Percentiles rank a stretch among this genome's conserved stretches.
phyloP scores from a whole-genome alignment of 2,329 filamentous ascomycete genomes.

The Hymenoscyphus salicellus region DNA sequence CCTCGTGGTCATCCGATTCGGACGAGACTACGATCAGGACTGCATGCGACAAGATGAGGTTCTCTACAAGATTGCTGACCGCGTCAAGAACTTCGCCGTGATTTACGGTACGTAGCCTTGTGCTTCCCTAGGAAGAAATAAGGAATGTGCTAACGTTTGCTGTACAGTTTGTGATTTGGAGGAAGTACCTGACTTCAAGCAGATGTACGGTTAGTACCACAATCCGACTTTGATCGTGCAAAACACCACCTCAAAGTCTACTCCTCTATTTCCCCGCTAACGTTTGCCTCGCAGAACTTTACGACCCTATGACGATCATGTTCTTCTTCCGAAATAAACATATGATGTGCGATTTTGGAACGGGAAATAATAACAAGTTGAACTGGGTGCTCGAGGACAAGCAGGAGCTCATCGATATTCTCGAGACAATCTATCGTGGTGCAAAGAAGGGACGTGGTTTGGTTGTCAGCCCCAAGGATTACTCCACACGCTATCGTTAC shows the following conservation, averaged over 20 bases:
- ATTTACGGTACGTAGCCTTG: conserved; percentile 56
- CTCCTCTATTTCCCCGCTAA: not conserved
- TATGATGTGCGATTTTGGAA: conserved; percentile 96
- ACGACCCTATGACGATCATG: conserved; percentile 88
- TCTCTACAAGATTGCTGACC: conserved; percentile 88
- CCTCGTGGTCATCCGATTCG: conserved; percentile 90
- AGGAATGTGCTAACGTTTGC: not conserved
- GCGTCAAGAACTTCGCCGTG: conserved; percentile 88
- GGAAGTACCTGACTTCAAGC: conserved; percentile 87
- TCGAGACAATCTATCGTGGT: conserved; percentile 97
- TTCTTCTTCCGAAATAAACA: conserved; percentile 98
- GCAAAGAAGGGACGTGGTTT: conserved; percentile 97
- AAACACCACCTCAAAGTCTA: not conserved
- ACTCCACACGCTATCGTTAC: conserved; percentile 68
- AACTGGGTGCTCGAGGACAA: conserved; percentile 98
- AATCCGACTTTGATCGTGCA: not conserved
- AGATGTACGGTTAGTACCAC: conserved; percentile 69
- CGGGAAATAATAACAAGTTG: conserved; percentile 97
- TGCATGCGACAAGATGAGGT: conserved; percentile 86
- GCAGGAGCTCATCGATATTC: conserved; percentile 96
- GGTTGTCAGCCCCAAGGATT: conserved; percentile 91
- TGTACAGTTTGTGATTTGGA: conserved; percentile 76
- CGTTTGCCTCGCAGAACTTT: conserved; percentile 20
- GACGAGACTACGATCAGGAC: conserved; percentile 79
- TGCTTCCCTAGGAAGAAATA: not conserved